These are phyloP conservation scores for Tremellales sp. DNA, from an alignment of 1,284 basidiomycete genomes.

Conservation along the genomic window DNA sequence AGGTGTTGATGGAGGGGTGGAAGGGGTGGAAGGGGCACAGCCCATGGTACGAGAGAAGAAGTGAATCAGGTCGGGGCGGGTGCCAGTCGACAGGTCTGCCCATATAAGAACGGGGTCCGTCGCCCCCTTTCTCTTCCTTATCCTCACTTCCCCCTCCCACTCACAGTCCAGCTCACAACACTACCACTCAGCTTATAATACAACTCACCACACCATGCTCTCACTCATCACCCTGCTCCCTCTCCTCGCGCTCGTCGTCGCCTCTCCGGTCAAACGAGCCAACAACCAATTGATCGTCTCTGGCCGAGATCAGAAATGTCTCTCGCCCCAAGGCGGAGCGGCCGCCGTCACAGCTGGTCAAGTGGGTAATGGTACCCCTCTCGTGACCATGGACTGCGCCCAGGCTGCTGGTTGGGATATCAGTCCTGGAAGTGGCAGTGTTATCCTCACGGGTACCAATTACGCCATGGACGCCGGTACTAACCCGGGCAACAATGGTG, in stretches of 20 bases:
- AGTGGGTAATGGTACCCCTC: conserved; percentile 2
- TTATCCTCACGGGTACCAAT: conserved; percentile 7
- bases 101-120: too few relatives aligned
- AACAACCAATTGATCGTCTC: background rate
- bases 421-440: conserved; percentile 11
- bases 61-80: too few relatives aligned
- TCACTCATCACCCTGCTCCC: conserved; percentile 9
- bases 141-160: background rate
- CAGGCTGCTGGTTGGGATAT: conserved; percentile 13
- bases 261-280: conserved; percentile 5
- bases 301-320: background rate
- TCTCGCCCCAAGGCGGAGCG: background rate
- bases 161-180: background rate
- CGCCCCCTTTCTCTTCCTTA: background rate
- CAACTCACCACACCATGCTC: background rate
- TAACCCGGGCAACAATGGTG: conserved; percentile 20
- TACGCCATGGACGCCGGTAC: conserved; percentile 32
- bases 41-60: too few relatives aligned
- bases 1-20: too few relatives aligned
- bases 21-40: too few relatives aligned
- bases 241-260: conserved; percentile 5
- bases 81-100: too few relatives aligned
- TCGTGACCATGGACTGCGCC: conserved; percentile 8
- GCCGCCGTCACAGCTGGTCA: background rate
- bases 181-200: background rate